Base-by-base conservation (phyloP, 331 rosid species). In the Ulmus americana region DNA sequence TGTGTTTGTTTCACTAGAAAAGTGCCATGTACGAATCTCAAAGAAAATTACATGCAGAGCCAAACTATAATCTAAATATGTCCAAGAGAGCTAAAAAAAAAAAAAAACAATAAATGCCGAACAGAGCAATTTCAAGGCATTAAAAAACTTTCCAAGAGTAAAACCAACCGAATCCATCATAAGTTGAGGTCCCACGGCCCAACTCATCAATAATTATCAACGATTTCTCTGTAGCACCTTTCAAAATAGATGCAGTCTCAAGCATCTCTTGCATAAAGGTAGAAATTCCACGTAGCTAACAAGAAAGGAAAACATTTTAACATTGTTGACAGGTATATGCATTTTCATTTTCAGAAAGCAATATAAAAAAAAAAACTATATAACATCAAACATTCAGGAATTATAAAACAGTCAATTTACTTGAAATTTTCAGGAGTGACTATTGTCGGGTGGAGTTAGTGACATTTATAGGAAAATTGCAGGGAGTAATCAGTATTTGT, bases 231-330 rank as follows among this genome's bases (percentile, higher is more conserved):
- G 95, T 87, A 64, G 97, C 91, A 63, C 98, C 98, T 82, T 84
- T 94, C 80, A 94, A 69, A 75, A 94, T 89, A 20, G 96, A 92
- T 70, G 98, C 85, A 68, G 97, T 92, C 83, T 92, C 98, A 42
- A 92, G 98, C 98, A 94, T 94, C 84, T 94, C 98, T 90, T 87
- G 95, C 98, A 94, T 94, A 59, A 90, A 94, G 61, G 98, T 94
- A 61, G 98, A 94, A 73, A 94, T 91, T 69, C 98, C 98, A 15
- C 87, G 98, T 60, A 94, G 91, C 98, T 94, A 88, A 64, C 75
- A 70, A 44, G 53, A 55, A 67, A 55, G 40, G 2, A 60, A 43
- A 51, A 53, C 28, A 74, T 8, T 45, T 53, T 42, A 56, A 70
- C 39, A 28, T 41, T 56, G 43, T 65, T 64, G 38, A 61, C 18